Conservation (phyloP, 352 stramenopile species). For the Discostella stelligera region DNA sequence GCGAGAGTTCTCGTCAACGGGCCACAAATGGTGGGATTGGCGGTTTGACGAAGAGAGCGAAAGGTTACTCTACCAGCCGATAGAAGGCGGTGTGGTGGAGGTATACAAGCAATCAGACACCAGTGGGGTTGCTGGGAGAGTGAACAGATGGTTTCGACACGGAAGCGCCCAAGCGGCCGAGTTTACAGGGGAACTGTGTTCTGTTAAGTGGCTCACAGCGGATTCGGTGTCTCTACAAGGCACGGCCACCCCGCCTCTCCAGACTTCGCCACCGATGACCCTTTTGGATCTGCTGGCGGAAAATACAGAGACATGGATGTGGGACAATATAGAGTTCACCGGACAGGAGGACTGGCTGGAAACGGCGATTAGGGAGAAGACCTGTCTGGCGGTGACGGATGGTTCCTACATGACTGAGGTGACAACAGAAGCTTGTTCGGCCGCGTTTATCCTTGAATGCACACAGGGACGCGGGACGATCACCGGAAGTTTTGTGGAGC, state of each 20-base stretch:
- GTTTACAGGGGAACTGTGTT: too few relatives aligned
- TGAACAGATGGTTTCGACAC: too few relatives aligned
- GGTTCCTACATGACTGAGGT: not conserved
- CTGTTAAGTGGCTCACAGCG: too few relatives aligned
- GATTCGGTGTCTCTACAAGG: too few relatives aligned
- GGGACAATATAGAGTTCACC: not conserved
- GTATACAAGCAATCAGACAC: too few relatives aligned
- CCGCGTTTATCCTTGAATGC: not conserved
- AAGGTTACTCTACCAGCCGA: too few relatives aligned
- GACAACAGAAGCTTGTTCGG: not conserved
- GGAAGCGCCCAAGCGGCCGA: too few relatives aligned
- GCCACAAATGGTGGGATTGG: conserved; percentile 5
- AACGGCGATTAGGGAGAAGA: not conserved
- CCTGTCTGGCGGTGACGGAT: not conserved
- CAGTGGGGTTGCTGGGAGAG: too few relatives aligned
- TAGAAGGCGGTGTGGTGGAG: too few relatives aligned
- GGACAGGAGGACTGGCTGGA: not conserved
- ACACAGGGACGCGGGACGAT: not conserved
- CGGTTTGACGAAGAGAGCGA: not conserved
- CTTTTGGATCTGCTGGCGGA: not conserved
- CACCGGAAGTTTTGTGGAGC: not conserved
- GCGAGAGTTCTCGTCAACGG: not conserved
- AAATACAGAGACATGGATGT: not conserved
- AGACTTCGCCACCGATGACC: not conserved
- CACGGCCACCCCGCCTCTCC: too few relatives aligned